Conservation (phyloP, 768 basidiomycete species). For the Galerina marginata region DNA sequence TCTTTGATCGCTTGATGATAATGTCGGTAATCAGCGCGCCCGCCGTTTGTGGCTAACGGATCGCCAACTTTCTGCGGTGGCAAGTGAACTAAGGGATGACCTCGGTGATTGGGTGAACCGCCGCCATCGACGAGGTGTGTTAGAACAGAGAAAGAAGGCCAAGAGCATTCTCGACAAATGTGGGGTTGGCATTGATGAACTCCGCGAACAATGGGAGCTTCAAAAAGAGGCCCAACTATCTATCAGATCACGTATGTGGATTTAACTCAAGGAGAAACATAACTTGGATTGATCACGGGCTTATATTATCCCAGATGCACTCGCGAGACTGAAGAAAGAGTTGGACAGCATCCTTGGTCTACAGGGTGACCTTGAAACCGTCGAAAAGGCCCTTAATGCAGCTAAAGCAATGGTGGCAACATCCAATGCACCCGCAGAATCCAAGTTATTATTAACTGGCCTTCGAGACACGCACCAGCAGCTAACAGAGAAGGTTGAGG, state of each 20-base stretch:
- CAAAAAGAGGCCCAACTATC: conserved; percentile 37
- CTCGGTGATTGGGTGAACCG: conserved; percentile 39
- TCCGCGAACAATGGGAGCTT: conserved; percentile 36
- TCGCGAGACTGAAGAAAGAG: conserved; percentile 35
- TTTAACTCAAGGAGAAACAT: too few species aligned
- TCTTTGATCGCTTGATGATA: background rate
- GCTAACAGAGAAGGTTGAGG: conserved; percentile 31
- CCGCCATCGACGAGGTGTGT: conserved; percentile 18
- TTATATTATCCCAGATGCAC: conserved; percentile 30
- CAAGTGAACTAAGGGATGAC: conserved; percentile 26
- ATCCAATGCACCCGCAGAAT: background rate
- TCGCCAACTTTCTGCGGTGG: conserved; percentile 32
- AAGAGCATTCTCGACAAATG: conserved; percentile 21
- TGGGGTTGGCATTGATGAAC: conserved; percentile 17
- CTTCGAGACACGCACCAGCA: conserved; percentile 7
- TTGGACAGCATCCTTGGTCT: conserved; percentile 35
- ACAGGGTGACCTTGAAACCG: background rate
- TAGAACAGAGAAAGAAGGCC: conserved; percentile 17
- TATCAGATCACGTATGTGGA: background rate
- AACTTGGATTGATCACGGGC: background rate
- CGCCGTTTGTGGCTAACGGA: conserved; percentile 40
- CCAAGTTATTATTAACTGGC: background rate
- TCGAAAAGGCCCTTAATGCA: background rate
- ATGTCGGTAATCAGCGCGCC: conserved; percentile 17
- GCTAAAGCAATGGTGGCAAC: background rate